phyloP scores from a whole-genome alignment of 768 basidiomycete species.

The Boletus edulis region DNA sequence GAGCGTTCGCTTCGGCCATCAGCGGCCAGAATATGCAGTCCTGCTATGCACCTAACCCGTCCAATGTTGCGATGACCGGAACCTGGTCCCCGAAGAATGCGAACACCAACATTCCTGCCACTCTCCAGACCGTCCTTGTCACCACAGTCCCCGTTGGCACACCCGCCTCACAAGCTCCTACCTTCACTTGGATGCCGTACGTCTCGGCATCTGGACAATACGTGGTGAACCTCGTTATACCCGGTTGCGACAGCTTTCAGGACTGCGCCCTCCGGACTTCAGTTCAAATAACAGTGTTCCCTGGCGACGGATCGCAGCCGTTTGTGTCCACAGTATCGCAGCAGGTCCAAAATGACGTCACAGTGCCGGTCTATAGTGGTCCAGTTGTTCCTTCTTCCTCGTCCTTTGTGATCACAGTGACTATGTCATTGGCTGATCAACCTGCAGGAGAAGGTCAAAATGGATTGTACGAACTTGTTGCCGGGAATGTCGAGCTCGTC shows the following conservation, averaged over 20 bases:
- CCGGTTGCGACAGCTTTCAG: slow-evolving; percentile 78
- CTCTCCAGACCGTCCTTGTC: slow-evolving; percentile 70
- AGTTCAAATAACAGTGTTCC: slow-evolving; percentile 81
- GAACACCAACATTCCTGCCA: slow-evolving; percentile 76
- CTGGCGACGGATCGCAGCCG: slow-evolving; percentile 63
- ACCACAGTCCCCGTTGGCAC: slow-evolving; percentile 67
- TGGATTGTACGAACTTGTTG: slow-evolving; percentile 79
- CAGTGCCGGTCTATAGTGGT: slow-evolving; percentile 71
- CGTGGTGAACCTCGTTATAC: slow-evolving; percentile 78
- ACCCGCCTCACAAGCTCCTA: slow-evolving; percentile 58
- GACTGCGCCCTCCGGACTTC: slow-evolving; percentile 80
- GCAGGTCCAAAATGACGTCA: slow-evolving; percentile 60
- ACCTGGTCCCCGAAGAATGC: slow-evolving; percentile 64
- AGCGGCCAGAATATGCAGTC: slow-evolving; percentile 56
- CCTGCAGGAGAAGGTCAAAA: slow-evolving; percentile 62
- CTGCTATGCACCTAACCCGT: slow-evolving; percentile 76
- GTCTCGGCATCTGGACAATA: slow-evolving; percentile 90
- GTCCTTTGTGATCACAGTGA: slow-evolving; percentile 70
- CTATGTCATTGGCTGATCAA: slow-evolving; percentile 65
- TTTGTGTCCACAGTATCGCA: slow-evolving; percentile 73
- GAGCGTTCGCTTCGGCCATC: slow-evolving; percentile 83
- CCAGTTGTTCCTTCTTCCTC: slow-evolving; percentile 74
- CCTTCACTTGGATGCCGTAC: slow-evolving; percentile 87
- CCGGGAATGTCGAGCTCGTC: slow-evolving; percentile 79
- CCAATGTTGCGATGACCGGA: slow-evolving; percentile 66